Percentiles rank a stretch among this genome's conserved stretches.
Conservation (phyloP, 768 basidiomycete genomes). For the Boletus huronensis region DNA sequence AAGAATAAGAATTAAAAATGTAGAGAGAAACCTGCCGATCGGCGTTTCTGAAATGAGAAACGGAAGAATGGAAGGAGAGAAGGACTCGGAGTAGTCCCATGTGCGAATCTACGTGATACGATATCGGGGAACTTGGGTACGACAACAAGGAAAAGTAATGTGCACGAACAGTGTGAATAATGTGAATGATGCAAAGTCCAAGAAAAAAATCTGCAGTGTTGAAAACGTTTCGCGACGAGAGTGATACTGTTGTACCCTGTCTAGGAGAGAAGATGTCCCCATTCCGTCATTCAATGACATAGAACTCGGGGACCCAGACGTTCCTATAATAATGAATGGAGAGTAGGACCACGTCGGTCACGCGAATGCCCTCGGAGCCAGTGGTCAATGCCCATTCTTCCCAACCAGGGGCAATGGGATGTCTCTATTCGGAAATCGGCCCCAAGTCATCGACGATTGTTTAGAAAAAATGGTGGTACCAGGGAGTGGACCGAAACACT, state of each 20-base stretch:
- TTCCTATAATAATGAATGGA: background rate
- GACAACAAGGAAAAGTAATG: background rate
- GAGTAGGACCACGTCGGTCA: background rate
- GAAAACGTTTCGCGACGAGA: background rate
- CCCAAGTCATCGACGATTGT: background rate
- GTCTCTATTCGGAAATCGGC: background rate
- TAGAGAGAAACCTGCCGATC: no score
- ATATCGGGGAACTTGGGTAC: background rate
- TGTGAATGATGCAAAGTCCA: background rate
- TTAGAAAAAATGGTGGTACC: background rate
- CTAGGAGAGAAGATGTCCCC: background rate
- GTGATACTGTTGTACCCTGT: background rate
- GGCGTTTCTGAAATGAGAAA: background rate
- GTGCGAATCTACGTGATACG: background rate
- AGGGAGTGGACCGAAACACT: background rate
- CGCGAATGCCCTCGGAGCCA: background rate
- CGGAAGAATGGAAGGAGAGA: background rate
- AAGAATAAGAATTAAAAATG: background rate
- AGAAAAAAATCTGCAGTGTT: background rate
- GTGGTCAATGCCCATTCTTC: background rate
- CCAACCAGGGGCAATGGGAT: background rate
- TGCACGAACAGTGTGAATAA: background rate
- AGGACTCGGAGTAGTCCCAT: background rate
- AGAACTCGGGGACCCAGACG: background rate
- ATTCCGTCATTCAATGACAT: background rate